Percentiles rank a stretch among this genome's conserved stretches.
Evolutionary conservation across 371 early-diverging fungal species (phyloP).

Genomic region (Dichotomocladium elegans): DNA sequence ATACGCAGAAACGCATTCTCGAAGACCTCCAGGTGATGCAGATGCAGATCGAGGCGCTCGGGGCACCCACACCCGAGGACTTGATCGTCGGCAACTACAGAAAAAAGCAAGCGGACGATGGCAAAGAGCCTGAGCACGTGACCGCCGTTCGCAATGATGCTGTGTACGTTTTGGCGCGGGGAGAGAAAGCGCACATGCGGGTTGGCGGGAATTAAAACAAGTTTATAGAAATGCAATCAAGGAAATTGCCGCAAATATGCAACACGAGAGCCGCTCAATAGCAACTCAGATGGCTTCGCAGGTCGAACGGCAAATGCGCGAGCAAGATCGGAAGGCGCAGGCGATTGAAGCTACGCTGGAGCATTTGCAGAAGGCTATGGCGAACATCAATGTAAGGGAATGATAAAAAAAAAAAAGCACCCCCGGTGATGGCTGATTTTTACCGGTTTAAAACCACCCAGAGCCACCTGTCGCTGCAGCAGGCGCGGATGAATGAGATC

Average conservation of each 20-base stretch:
- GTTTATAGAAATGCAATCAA: not conserved
- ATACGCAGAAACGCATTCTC: conserved; percentile 66
- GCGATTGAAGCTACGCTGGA: conserved; percentile 18
- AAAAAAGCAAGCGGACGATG: not conserved
- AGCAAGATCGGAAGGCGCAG: conserved; percentile 28
- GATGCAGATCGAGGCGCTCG: conserved; percentile 51
- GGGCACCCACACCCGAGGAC: conserved; percentile 41
- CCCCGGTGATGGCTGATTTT: not conserved
- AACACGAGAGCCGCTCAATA: conserved; percentile 7
- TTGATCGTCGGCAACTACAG: conserved; percentile 24
- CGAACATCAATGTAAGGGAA: conserved; percentile 29
- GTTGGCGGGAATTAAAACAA: not conserved
- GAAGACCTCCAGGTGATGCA: conserved; percentile 62
- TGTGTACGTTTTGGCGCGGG: conserved; percentile 11
- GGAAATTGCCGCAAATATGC: conserved; percentile 12
- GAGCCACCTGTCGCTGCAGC: conserved; percentile 27
- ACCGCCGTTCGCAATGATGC: not conserved
- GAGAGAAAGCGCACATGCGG: not conserved
- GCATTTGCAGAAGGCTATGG: conserved; percentile 21
- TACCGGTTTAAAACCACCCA: not conserved
- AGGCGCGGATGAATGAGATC: conserved; percentile 20
- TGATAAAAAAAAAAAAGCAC: not conserved
- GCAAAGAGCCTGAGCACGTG: not conserved
- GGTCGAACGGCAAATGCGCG: conserved; percentile 14
- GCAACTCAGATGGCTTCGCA: conserved; percentile 13